Evolutionary conservation across 2,329 filamentous ascomycete genomes (phyloP), one percentile per base, ranked within the genome.

Genomic region (Emergomyces africanus): DNA sequence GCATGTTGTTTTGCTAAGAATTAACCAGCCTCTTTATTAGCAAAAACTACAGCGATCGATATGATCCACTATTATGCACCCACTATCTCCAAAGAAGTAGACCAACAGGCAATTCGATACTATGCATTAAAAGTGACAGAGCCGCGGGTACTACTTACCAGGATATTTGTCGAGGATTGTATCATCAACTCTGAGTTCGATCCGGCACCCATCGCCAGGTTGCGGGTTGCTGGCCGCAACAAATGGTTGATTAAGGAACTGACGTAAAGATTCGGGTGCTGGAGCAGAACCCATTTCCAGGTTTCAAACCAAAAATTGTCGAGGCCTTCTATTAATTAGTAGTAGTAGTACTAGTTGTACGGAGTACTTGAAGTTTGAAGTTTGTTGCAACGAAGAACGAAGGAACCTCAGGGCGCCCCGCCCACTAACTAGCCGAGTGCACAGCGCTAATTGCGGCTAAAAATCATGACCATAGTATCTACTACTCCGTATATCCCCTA

Each of bases 1-100:
- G 77, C 78, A 69, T 81, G 78, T 63, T 75, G 71, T 64, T 79
- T 80, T 46, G 78, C 78, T 80, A 61, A 28, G 42, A 37, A 55
- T 49, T 9, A 44, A n/a, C 37, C 37, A 28, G 54, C 20, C 28
- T 39, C 25, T 35, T n/a, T 8, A 39, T 42, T 55, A 58, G 49
- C 33, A 41, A 41, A 37, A 25, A 25, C 30, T 18, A 41, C 23
- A 30, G 2, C 25, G 35, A 58, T 50, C 33, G 4, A n/a, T n/a
- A n/a, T n/a, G 44, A 15, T 8, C 23, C 14, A 37, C 53, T 18
- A 23, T 28, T 23, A 30, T 41, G n/a, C 4, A 28, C 20, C 35
- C 30, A 35, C 3, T n/a, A 35, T 20, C 15, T 14, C 25, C 23
- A 25, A 48, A 6, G 44, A 14, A 28, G 25, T 39, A 18, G 35